Evolutionary conservation across 1,284 basidiomycete species (phyloP).

Genomic region (Ustilago cynodontis): DNA sequence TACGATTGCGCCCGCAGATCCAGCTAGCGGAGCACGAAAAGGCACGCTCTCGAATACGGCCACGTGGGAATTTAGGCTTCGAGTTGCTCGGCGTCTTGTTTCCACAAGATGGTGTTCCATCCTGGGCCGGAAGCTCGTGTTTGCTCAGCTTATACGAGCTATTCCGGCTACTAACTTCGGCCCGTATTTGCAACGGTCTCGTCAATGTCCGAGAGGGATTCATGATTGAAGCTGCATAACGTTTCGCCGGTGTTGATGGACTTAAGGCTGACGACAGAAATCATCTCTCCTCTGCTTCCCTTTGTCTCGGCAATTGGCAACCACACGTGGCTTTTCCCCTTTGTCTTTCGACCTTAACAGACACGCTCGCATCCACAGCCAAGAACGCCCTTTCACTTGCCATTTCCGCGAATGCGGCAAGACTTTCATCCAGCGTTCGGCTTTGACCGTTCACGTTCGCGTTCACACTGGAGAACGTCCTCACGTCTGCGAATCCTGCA

Average conservation of each 20-base stretch:
- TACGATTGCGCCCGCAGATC: slow-evolving; percentile 13
- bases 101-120: neutral
- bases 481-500: slow-evolving; percentile 79
- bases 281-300: neutral
- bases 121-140: no score
- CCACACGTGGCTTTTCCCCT: neutral
- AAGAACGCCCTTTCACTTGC: slow-evolving; percentile 64
- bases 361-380: slow-evolving; percentile 64
- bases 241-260: neutral
- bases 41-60: slow-evolving; percentile 21
- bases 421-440: slow-evolving; percentile 71
- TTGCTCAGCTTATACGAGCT: no score
- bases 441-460: slow-evolving; percentile 84
- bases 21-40: neutral
- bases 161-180: no score
- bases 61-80: slow-evolving; percentile 32
- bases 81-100: no score
- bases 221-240: no score
- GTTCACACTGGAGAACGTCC: slow-evolving; percentile 85
- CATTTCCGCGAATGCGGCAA: slow-evolving; percentile 61
- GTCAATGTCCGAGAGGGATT: no score
- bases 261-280: neutral
- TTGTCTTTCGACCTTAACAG: slow-evolving; percentile 26
- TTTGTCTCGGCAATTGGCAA: neutral
- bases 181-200: no score